Percentiles rank a stretch among this genome's conserved stretches.
phyloP scores from a whole-genome alignment of 2,329 filamentous ascomycete species.

The Cladosporium sp. region DNA sequence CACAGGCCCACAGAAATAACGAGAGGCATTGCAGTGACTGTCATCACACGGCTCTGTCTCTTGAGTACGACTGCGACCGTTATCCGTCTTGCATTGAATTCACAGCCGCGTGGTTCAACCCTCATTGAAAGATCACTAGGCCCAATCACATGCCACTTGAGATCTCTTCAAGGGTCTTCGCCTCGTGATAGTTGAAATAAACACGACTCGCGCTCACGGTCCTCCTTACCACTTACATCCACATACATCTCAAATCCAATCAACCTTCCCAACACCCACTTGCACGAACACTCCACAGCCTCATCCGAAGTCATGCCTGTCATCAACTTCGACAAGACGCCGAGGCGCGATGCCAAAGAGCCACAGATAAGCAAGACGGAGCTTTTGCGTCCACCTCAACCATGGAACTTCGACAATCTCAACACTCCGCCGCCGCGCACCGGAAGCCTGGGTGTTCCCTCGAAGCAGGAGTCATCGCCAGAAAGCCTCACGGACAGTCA shows the following conservation, averaged over 20 bases:
- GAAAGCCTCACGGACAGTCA: background rate
- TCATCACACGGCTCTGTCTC: no score
- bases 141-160: background rate
- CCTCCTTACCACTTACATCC: background rate
- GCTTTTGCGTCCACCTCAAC: background rate
- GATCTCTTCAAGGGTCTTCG: background rate
- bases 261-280: no score
- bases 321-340: background rate
- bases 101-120: background rate
- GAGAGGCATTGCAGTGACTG: no score
- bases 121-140: background rate
- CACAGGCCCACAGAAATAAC: no score
- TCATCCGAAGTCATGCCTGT: background rate
- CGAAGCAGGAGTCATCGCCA: background rate
- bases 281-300: background rate
- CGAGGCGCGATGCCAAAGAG: background rate
- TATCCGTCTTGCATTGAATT: background rate
- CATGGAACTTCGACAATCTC: background rate
- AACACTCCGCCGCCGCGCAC: background rate
- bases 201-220: background rate
- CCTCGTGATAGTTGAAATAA: background rate
- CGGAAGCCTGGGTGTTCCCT: background rate
- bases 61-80: background rate
- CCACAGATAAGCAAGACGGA: constrained; percentile 3
- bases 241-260: background rate